Evolutionary conservation across 2,329 filamentous ascomycete genomes (phyloP).

Genomic region (Sarocladium brachiariae): DNA sequence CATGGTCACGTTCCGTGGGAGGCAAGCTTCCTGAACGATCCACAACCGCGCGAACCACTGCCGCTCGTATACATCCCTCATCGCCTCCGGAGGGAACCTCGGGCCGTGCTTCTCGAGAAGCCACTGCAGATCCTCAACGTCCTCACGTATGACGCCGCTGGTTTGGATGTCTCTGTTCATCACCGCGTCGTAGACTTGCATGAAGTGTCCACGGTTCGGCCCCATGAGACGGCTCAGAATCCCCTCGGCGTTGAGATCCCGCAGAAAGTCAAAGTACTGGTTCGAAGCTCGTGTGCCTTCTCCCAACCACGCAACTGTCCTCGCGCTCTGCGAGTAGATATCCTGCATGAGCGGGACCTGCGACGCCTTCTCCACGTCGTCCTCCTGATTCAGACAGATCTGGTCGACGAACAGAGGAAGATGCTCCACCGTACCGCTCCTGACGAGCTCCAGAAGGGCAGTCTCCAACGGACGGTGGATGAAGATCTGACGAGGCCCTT

Average conservation of each 20-base stretch:
- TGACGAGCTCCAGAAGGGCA: not conserved
- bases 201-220: constrained; percentile 16
- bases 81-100: not conserved
- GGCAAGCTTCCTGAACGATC: not conserved
- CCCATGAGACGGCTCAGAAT: constrained; percentile 19
- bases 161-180: constrained; percentile 15
- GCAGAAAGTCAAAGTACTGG: constrained; percentile 15
- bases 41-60: not conserved
- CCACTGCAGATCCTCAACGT: constrained; percentile 21
- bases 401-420: not conserved
- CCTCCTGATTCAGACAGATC: not conserved
- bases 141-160: constrained; percentile 14
- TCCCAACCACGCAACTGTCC: constrained; percentile 8
- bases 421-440: not conserved
- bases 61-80: not conserved
- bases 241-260: constrained; percentile 15
- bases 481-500: not conserved
- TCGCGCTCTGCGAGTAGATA: not conserved
- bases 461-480: not conserved
- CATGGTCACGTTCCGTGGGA: not conserved
- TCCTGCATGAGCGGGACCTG: not conserved
- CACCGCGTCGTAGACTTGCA: constrained; percentile 23
- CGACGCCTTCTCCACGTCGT: not conserved
- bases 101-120: constrained; percentile 13
- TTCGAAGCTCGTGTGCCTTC: constrained; percentile 12